Base-by-base conservation (phyloP, 306 rosid species). In the Quercus bicolor region DNA sequence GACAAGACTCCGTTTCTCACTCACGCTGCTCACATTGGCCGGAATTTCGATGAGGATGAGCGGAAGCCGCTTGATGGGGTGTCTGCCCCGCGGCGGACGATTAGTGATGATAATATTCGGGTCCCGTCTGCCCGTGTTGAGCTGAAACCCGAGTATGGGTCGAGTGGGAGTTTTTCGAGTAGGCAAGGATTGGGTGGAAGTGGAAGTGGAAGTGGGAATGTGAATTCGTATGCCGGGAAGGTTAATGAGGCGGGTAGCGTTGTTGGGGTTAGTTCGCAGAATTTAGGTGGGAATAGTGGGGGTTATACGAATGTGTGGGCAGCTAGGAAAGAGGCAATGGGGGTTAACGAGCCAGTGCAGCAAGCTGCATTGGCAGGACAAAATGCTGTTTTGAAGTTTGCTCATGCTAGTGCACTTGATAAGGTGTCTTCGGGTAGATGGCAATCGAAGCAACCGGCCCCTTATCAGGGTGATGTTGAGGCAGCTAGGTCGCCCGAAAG, bases 31-130 rank as follows among this genome's bases (percentile, higher is more conserved):
- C 91, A 88, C 51, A 96, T 96, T 81, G 99, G 99, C 21, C 87
- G 94, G 82, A 93, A 96, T 82, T 96, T 96, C 53, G 99, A 96
- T 55, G 99, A 96, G 85, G 99, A 96, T 86, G 99, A 96, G 83
- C 84, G 99, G 28, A 96, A 90, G 90, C 99, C 99, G 5, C 82
- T 96, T 0, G 98, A 90, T 75, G 98, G 96, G 12, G 79, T 72
- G 6, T 91, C 96, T 1, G 86, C 75, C 13, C 94, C 98, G 0
- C 86, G 98, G 53, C 86, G 94, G 84, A 89, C 89, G 10, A 83
- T 90, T 37, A 83, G 93, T 26, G 97, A 92, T 76, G 98, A 92
- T 43, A 92, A 92, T 83, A 77, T 88, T 56, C 86, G 78, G 76
- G 90, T 73, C 5, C 48, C 43, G 6, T 85, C 91, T 19, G 56